Conservation (phyloP, 495 filamentous ascomycete genomes). For the Annulohypoxylon nitens region DNA sequence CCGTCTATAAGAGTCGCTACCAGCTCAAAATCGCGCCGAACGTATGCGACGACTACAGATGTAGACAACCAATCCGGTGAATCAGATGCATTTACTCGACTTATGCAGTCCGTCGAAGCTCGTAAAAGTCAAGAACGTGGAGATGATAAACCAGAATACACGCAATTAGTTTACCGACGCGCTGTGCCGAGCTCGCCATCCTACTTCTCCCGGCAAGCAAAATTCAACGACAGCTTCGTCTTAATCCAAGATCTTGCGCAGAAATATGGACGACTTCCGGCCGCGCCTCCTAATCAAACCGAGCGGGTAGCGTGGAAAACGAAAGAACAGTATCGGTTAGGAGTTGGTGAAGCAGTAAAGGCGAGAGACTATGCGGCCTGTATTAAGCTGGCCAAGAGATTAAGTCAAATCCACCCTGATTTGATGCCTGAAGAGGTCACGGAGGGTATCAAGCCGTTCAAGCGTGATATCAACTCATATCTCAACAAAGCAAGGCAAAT, state of each 20-base stretch:
- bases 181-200: slow-evolving; percentile 86
- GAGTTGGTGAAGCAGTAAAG: slow-evolving; percentile 81
- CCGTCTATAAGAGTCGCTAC: slow-evolving; percentile 23
- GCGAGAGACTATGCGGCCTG: slow-evolving; percentile 83
- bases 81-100: neutral
- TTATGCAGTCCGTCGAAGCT: slow-evolving; percentile 39
- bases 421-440: slow-evolving; percentile 78
- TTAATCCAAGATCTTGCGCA: slow-evolving; percentile 75
- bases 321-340: slow-evolving; percentile 77
- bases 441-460: slow-evolving; percentile 74
- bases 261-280: slow-evolving; percentile 78
- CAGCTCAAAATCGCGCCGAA: slow-evolving; percentile 29
- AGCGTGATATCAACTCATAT: slow-evolving; percentile 79
- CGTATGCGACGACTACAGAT: slow-evolving; percentile 37
- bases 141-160: no score
- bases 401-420: slow-evolving; percentile 88
- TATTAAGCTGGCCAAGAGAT: slow-evolving; percentile 76
- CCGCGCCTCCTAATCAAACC: slow-evolving; percentile 70
- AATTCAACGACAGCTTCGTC: slow-evolving; percentile 88
- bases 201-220: slow-evolving; percentile 89
- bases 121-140: neutral
- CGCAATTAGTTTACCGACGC: slow-evolving; percentile 64
- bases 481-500: slow-evolving; percentile 67
- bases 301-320: slow-evolving; percentile 89
- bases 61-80: slow-evolving; percentile 13